A percentile compares a stretch with the other conserved stretches of the same genome.
Evolutionary conservation across 768 basidiomycete species (phyloP).

Genomic region (Leccinum incarnatum): DNA sequence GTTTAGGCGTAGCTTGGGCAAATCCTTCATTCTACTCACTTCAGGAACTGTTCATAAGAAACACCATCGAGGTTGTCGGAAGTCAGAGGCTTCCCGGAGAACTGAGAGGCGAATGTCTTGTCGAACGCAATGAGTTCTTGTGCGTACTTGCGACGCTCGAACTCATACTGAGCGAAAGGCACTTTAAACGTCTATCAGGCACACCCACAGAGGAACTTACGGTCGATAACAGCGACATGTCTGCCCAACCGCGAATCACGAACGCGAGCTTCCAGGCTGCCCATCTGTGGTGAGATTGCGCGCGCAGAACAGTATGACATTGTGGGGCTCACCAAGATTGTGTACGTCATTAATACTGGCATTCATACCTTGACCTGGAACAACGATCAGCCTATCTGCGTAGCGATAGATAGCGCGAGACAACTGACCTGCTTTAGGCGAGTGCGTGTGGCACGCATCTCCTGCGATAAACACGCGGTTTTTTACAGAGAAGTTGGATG

Average conservation of each 20-base stretch:
- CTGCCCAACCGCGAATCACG: conserved; percentile 48
- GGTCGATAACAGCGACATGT: conserved; percentile 44
- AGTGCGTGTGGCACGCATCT: conserved; percentile 50
- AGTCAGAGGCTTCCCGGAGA: conserved; percentile 51
- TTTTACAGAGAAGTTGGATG: conserved; percentile 44
- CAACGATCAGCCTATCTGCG: conserved; percentile 15
- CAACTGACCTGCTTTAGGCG: conserved; percentile 39
- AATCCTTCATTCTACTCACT: conserved; percentile 25
- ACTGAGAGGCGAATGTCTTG: conserved; percentile 48
- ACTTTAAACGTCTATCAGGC: neutral
- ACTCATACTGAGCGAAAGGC: conserved; percentile 41
- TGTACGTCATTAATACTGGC: conserved; percentile 54
- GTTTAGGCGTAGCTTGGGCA: neutral
- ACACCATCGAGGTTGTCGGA: conserved; percentile 37
- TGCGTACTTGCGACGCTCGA: conserved; percentile 52
- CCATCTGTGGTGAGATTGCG: neutral
- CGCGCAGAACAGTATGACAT: neutral
- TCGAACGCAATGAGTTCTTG: conserved; percentile 55
- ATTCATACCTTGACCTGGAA: conserved; percentile 51
- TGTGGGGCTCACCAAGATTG: conserved; percentile 41
- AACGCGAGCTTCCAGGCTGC: conserved; percentile 53
- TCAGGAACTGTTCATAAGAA: conserved; percentile 43
- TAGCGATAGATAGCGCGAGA: neutral
- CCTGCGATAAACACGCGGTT: conserved; percentile 57
- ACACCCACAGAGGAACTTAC: conserved; percentile 26